Conservation (phyloP, 768 basidiomycete genomes). For the Pisolithus microcarpus region DNA sequence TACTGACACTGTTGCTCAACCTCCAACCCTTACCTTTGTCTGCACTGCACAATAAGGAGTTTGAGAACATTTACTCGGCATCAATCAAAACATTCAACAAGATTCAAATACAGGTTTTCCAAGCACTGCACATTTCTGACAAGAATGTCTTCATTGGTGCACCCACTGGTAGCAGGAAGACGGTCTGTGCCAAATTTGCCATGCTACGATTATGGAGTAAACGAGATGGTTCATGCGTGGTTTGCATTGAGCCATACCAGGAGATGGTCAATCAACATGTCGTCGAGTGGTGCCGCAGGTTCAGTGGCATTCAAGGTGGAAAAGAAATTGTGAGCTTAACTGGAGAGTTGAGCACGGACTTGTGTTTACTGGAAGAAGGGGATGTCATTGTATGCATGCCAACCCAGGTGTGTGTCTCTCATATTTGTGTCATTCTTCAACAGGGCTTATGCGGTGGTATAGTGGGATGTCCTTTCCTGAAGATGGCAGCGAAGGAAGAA, state of each 20-base stretch:
- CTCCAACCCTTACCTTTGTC: conserved; percentile 85
- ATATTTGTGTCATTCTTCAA: neutral
- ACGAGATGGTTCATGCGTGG: conserved; percentile 70
- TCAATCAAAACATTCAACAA: conserved; percentile 91
- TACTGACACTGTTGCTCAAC: conserved; percentile 86
- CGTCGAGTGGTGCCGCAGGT: conserved; percentile 83
- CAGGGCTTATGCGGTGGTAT: conserved; percentile 3
- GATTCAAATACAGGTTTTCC: conserved; percentile 99
- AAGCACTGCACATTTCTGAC: conserved; percentile 91
- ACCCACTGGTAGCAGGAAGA: conserved; percentile 95
- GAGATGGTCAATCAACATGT: conserved; percentile 95
- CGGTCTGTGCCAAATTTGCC: conserved; percentile 95
- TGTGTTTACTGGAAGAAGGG: conserved; percentile 82
- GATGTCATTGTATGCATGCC: conserved; percentile 96
- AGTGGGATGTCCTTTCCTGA: conserved; percentile 95
- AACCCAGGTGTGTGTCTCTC: conserved; percentile 51
- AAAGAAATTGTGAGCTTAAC: conserved; percentile 93
- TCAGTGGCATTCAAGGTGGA: conserved; percentile 73
- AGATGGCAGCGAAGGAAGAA: conserved; percentile 97
- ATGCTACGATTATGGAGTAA: conserved; percentile 93
- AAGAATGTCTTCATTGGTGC: conserved; percentile 98
- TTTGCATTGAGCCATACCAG: conserved; percentile 94
- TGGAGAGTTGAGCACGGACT: conserved; percentile 88
- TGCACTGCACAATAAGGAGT: conserved; percentile 90
- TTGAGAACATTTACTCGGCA: conserved; percentile 76